A percentile compares a stretch with the other conserved stretches of the same genome.
phyloP scores from a whole-genome alignment of 345 rosid species.

The Reutealis trisperma region DNA sequence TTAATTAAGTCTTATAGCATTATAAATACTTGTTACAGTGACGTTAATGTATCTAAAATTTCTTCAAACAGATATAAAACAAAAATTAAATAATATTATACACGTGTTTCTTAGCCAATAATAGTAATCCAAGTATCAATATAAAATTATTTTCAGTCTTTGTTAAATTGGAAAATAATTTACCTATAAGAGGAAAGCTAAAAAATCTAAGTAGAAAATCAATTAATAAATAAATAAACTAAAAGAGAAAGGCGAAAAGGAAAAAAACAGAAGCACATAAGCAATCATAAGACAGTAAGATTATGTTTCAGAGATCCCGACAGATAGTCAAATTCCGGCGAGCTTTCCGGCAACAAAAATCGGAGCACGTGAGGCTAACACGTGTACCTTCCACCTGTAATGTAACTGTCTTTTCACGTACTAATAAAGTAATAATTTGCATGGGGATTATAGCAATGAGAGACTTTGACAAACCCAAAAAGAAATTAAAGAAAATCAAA shows the following conservation, averaged over 20 bases:
- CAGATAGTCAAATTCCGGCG: constrained; percentile 32
- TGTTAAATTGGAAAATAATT: neutral
- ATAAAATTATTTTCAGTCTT: neutral
- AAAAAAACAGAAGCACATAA: neutral
- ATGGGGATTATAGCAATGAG: constrained; percentile 31
- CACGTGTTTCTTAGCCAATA: neutral
- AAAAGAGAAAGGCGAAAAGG: neutral
- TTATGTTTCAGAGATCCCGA: constrained; percentile 34
- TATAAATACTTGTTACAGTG: neutral
- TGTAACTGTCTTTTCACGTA: constrained; percentile 27
- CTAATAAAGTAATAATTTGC: constrained; percentile 37
- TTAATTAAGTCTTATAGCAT: neutral
- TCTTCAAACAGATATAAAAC: neutral
- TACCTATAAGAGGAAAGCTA: constrained; percentile 9
- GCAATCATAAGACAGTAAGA: neutral
- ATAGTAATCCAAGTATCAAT: neutral
- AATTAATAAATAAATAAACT: neutral
- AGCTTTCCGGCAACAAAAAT: constrained; percentile 14
- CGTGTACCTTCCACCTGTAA: constrained; percentile 43
- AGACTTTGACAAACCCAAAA: constrained; percentile 26
- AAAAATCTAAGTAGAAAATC: neutral
- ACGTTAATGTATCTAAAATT: neutral
- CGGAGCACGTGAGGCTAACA: constrained; percentile 22
- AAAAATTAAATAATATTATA: neutral
- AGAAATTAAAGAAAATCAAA: neutral